phyloP scores from a whole-genome alignment of 352 stramenopile genomes.

The Phytophthora pinifolia region DNA sequence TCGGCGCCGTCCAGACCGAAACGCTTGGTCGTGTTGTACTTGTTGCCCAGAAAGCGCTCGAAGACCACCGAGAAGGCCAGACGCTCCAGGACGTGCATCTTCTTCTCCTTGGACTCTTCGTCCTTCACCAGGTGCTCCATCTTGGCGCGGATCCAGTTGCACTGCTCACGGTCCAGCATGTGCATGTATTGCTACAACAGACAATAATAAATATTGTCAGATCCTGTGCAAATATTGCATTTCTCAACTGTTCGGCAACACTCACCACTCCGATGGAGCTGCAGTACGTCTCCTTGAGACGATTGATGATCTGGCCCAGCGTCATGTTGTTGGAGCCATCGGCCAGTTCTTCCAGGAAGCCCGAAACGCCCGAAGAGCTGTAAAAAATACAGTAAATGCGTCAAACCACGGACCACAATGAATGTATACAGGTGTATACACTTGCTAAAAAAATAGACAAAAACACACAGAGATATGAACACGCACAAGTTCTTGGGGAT shows the following conservation, averaged over 20 bases:
- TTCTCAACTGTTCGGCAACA: background rate
- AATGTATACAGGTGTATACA: constrained; percentile 13
- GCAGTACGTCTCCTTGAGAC: constrained; percentile 97
- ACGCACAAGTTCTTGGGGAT: constrained; percentile 89
- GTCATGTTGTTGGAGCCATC: constrained; percentile 86
- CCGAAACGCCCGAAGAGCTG: constrained; percentile 85
- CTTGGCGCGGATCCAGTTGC: constrained; percentile 97
- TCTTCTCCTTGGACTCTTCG: constrained; percentile 90
- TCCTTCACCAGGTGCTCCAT: constrained; percentile 75
- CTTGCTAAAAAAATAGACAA: constrained; percentile 1
- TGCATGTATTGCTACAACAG: constrained; percentile 97
- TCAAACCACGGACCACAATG: background rate
- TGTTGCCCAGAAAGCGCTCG: constrained; percentile 97
- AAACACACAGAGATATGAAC: background rate
- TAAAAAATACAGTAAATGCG: constrained; percentile 2
- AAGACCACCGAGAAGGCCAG: constrained; percentile 98
- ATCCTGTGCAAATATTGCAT: background rate
- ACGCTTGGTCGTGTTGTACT: constrained; percentile 99
- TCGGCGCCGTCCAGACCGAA: constrained; percentile 98
- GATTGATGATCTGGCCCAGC: constrained; percentile 93
- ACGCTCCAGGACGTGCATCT: constrained; percentile 97
- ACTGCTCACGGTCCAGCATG: constrained; percentile 95
- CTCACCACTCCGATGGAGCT: constrained; percentile 93
- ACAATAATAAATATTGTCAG: background rate
- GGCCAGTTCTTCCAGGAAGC: constrained; percentile 85